phyloP scores from a whole-genome alignment of 805 yeast genomes.

The Scheffersomyces stipitis region DNA sequence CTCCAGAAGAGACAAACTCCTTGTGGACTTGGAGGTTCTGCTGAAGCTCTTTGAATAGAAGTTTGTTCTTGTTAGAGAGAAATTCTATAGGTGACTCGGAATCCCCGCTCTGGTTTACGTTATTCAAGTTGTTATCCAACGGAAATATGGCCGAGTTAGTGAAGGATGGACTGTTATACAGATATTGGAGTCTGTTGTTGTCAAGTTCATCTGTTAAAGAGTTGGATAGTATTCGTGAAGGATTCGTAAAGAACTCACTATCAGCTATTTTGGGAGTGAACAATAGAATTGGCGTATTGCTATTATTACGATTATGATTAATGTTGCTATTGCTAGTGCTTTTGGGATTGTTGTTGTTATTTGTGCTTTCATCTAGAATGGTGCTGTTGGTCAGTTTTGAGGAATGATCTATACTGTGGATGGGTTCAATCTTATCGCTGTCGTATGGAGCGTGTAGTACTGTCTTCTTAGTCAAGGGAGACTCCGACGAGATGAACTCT shows the following conservation, averaged over 20 bases:
- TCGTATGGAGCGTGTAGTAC: neutral
- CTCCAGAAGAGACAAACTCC: constrained; percentile 30
- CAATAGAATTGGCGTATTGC: neutral
- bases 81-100: constrained; percentile 30
- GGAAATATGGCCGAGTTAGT: neutral
- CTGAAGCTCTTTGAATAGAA: constrained; percentile 20
- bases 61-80: constrained; percentile 27
- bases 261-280: constrained; percentile 10
- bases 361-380: neutral
- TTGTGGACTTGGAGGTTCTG: constrained; percentile 24
- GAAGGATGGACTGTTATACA: neutral
- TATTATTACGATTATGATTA: too few species aligned
- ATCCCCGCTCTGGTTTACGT: neutral
- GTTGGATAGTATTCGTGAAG: constrained; percentile 12
- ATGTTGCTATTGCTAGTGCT: too few species aligned
- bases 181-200: neutral
- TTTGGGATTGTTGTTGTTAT: too few species aligned
- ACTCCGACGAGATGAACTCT: constrained; percentile 11
- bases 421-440: neutral
- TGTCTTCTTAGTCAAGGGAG: neutral
- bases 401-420: too few species aligned
- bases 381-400: neutral
- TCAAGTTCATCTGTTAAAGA: neutral
- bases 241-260: constrained; percentile 18
- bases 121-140: neutral